Evolutionary conservation across 1,284 basidiomycete genomes (phyloP).

Genomic region (Sanguinoderma infundibulare): DNA sequence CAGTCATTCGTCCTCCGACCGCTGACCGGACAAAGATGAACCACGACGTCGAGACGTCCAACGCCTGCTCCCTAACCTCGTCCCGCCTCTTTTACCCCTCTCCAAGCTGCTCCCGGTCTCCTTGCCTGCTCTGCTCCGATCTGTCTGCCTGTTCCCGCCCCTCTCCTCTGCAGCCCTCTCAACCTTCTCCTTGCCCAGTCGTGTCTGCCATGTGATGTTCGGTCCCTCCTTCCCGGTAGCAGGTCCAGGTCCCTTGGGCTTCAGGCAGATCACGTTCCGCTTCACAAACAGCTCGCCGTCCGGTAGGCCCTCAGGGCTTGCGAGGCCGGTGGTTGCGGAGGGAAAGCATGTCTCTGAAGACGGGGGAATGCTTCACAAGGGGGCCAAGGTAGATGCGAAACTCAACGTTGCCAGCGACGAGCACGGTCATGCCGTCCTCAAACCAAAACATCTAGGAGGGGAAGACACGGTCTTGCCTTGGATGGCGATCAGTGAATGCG

Average conservation of each 20-base stretch:
- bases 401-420: too few species aligned
- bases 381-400: too few species aligned
- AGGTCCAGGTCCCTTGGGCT: conserved; percentile 57
- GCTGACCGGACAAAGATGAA: conserved; percentile 88
- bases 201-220: conserved; percentile 61
- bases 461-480: too few species aligned
- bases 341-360: too few species aligned
- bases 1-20: conserved; percentile 94
- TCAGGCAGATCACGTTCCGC: conserved; percentile 84
- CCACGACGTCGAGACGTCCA: conserved; percentile 70
- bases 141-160: conserved; percentile 40
- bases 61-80: conserved; percentile 51
- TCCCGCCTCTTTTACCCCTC: conserved; percentile 53
- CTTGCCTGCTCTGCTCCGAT: too few species aligned
- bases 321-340: too few species aligned
- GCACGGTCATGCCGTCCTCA: too few species aligned
- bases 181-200: conserved; percentile 41
- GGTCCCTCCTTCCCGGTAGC: conserved; percentile 41
- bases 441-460: too few species aligned
- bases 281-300: conserved; percentile 91
- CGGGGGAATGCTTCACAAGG: too few species aligned
- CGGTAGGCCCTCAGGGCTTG: conserved; percentile 73
- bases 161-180: conserved; percentile 45
- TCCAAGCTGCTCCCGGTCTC: conserved; percentile 47
- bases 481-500: too few species aligned